These are phyloP conservation scores for Knufia petricola DNA, from an alignment of 2,329 filamentous ascomycete genomes.

Conservation along the genomic window DNA sequence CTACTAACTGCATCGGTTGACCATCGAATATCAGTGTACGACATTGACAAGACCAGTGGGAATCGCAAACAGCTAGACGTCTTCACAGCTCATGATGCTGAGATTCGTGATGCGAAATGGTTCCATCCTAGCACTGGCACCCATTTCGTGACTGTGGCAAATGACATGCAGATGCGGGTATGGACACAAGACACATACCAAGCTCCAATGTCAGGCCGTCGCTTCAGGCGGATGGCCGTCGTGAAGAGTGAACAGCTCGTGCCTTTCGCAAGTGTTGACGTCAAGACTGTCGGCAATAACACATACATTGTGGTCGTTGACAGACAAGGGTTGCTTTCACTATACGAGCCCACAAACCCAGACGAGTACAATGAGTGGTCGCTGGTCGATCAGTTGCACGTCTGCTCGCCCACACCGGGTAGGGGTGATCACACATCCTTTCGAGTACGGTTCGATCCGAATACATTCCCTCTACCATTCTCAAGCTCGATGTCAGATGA, in stretches of 20 bases:
- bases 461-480: constrained; percentile 63
- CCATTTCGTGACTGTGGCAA: constrained; percentile 75
- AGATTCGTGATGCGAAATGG: constrained; percentile 91
- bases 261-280: constrained; percentile 67
- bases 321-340: constrained; percentile 65
- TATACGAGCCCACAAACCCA: constrained; percentile 78
- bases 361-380: constrained; percentile 71
- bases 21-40: constrained; percentile 86
- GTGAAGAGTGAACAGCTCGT: constrained; percentile 55
- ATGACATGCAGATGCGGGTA: constrained; percentile 81
- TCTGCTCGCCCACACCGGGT: constrained; percentile 55
- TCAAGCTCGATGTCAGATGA: constrained; percentile 68
- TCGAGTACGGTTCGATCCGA: constrained; percentile 78
- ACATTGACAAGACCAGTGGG: constrained; percentile 63
- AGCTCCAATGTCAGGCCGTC: constrained; percentile 60
- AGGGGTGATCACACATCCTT: constrained; percentile 83
- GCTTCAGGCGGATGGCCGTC: constrained; percentile 62
- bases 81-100: constrained; percentile 82
- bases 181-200: constrained; percentile 88
- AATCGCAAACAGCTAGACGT: constrained; percentile 68
- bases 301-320: constrained; percentile 77
- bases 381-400: constrained; percentile 63
- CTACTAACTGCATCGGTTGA: constrained; percentile 87
- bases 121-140: constrained; percentile 83
- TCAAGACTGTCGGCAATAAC: constrained; percentile 66